A percentile compares a stretch with the other conserved stretches of the same genome.
Evolutionary conservation across 805 yeast species (phyloP).

Genomic region (Kodamaea neixiangensis): DNA sequence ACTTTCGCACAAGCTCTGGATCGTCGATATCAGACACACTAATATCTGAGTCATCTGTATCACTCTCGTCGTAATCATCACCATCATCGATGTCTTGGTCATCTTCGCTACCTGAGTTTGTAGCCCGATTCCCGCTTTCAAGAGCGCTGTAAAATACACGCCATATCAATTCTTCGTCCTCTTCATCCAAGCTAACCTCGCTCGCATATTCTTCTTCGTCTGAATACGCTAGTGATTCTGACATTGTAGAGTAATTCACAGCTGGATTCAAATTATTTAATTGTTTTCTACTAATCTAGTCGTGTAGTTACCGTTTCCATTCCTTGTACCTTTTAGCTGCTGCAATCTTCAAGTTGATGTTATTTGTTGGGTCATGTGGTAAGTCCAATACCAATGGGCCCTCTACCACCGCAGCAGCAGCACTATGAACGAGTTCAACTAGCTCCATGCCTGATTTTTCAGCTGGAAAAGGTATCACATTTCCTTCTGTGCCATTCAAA

Average conservation of each 20-base stretch:
- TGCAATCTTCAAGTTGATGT: constrained; percentile 1
- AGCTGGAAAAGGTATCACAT: neutral
- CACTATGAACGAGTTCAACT: neutral
- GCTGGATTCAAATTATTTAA: neutral
- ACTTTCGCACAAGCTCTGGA: constrained; percentile 31
- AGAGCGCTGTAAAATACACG: constrained; percentile 38
- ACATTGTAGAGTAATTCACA: neutral
- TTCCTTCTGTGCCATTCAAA: neutral
- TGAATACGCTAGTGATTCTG: neutral
- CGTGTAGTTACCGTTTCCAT: neutral
- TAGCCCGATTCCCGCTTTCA: constrained; percentile 15
- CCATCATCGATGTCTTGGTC: constrained; percentile 26
- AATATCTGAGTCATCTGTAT: constrained; percentile 24
- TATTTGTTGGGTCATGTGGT: constrained; percentile 9
- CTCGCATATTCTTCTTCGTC: constrained; percentile 16
- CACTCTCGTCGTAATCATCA: constrained; percentile 24
- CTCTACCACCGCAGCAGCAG: neutral
- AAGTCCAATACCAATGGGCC: neutral
- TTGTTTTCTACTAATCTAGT: neutral
- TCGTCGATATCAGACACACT: constrained; percentile 37
- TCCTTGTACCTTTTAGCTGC: neutral
- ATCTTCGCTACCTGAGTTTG: constrained; percentile 14
- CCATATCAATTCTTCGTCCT: constrained; percentile 47
- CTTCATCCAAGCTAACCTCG: constrained; percentile 46
- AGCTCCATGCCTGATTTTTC: neutral